A percentile compares a stretch with the other conserved stretches of the same genome.
phyloP scores from a whole-genome alignment of 2,329 filamentous ascomycete species.

The Ambrosiella beaveri region DNA sequence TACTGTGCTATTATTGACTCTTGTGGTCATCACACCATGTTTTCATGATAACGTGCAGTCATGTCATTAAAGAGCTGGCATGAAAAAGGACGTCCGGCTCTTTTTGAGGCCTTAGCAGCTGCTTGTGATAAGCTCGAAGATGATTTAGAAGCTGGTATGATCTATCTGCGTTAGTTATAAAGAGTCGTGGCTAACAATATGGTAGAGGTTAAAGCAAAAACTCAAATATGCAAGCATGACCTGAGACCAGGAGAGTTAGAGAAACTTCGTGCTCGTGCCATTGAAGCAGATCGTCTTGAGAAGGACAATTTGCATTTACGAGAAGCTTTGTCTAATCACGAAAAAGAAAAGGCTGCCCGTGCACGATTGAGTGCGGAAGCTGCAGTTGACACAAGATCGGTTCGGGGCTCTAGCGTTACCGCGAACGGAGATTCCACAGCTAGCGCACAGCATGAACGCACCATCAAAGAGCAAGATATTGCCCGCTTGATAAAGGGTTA shows the following conservation, averaged over 20 bases:
- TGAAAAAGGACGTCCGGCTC: slow-evolving; percentile 22
- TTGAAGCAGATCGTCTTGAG: slow-evolving; percentile 22
- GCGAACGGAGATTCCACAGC: neutral
- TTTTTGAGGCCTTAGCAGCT: slow-evolving; percentile 24
- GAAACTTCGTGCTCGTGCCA: slow-evolving; percentile 19
- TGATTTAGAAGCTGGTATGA: slow-evolving; percentile 22
- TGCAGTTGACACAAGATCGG: neutral
- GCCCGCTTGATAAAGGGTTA: slow-evolving; percentile 18
- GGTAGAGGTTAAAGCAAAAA: slow-evolving; percentile 13
- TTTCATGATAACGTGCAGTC: slow-evolving; percentile 1
- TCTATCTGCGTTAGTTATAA: neutral
- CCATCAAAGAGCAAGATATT: neutral
- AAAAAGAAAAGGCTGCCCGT: neutral
- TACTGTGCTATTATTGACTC: neutral
- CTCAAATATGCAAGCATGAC: slow-evolving; percentile 15
- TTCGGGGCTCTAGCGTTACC: neutral
- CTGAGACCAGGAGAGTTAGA: slow-evolving; percentile 19
- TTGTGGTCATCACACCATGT: neutral
- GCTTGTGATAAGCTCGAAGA: slow-evolving; percentile 25
- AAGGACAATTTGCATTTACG: slow-evolving; percentile 27
- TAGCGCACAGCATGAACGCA: neutral
- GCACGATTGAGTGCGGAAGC: neutral
- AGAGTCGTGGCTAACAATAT: neutral
- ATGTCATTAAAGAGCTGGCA: slow-evolving; percentile 24
- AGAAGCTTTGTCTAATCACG: slow-evolving; percentile 19